Base-by-base conservation (phyloP, 805 yeast species). In the Teunomyces tritomae region DNA sequence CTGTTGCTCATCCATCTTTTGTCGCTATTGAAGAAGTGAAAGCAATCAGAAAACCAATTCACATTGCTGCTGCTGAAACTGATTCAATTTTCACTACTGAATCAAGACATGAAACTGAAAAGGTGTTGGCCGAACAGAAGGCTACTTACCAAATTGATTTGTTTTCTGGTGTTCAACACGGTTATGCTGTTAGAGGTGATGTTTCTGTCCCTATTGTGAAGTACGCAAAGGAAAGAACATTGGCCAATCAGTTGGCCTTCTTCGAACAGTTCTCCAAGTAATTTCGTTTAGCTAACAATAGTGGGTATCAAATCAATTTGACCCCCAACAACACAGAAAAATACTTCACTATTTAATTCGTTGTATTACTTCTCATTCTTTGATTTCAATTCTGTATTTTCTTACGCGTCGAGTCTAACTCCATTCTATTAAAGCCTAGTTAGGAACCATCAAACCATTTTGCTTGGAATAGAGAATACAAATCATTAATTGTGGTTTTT, bases 1-100 rank as follows among this genome's bases (percentile, higher is more conserved):
- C 92, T 11, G 66, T 81, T 52, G 94, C 92, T 7, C 97, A 91
- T 67, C 97, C 97, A 5, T 85, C 95, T 2, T 77, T 85, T 50
- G 83, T 87, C 13, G 51, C 74, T 8, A 74, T 77, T 30, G 90
- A 82, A 35, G 96, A 87, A 59, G 74, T 89, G 41, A 78, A 73
- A 46, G 77, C 70, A 1, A 64, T 90, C 55, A 32, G 33, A n/a
- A 79, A 74, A 53, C 96, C 96, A n/a, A 35, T 91, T 24, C 55
- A 83, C 52, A 83, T 90, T 53, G 74, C 87, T 16, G 88, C 87
- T 48, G 95, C 96, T 45, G 89, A 87, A 69, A 65, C 52, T n/a
- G 97, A 91, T 62, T 45, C 59, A 0, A 70, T 77, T 44, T 91
- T 84, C 77, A 60, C 89, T 2, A 64, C 64, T 0, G 92, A 87